Conservation (phyloP, 305 asterid genomes). For the Fraxinus sp. region DNA sequence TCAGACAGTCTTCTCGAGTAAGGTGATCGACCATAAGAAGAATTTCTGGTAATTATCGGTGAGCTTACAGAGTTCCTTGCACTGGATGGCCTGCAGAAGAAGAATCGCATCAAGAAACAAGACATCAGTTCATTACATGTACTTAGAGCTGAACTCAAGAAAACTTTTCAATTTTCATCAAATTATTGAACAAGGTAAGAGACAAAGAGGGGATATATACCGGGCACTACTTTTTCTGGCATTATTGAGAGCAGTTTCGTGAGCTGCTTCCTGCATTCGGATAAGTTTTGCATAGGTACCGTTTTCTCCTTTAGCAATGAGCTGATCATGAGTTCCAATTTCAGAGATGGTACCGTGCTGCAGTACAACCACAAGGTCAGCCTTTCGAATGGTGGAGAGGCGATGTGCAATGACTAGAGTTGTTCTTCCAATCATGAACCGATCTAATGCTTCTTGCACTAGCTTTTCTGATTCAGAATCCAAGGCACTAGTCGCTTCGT, state of each 20-base stretch:
- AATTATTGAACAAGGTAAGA: background rate
- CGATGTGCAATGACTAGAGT: conserved; percentile 96
- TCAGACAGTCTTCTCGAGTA: conserved; percentile 90
- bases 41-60: conserved; percentile 85
- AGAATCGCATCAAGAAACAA: conserved; percentile 1
- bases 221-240: conserved; percentile 97
- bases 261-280: conserved; percentile 94
- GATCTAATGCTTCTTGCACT: conserved; percentile 96
- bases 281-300: conserved; percentile 85
- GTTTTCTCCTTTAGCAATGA: conserved; percentile 73
- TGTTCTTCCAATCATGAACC: conserved; percentile 97
- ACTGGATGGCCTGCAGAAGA: conserved; percentile 80
- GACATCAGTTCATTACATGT: background rate
- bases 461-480: conserved; percentile 90
- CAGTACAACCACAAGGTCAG: conserved; percentile 93
- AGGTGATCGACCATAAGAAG: conserved; percentile 94
- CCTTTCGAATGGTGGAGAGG: conserved; percentile 90
- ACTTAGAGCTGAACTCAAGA: background rate
- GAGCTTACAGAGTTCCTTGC: conserved; percentile 99
- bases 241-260: conserved; percentile 77
- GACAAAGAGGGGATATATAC: conserved; percentile 29
- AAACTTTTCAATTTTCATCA: background rate
- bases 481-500: conserved; percentile 59
- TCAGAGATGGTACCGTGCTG: conserved; percentile 89
- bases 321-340: conserved; percentile 91